These are phyloP conservation scores for Oryza glumipatula DNA, from an alignment of 176 grass and related monocot species.

Conservation along the genomic window DNA sequence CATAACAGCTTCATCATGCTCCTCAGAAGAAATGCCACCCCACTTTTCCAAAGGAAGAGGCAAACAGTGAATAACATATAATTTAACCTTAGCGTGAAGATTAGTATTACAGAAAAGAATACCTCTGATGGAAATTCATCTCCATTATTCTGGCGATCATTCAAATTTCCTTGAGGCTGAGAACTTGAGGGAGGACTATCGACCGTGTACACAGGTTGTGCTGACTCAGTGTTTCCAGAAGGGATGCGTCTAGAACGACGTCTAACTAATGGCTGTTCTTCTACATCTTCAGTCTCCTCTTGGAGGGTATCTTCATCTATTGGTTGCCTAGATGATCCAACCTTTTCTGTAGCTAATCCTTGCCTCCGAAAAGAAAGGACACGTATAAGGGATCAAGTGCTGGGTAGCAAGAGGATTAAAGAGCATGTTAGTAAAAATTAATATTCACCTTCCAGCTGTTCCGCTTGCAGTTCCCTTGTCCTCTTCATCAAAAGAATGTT, in stretches of 20 bases:
- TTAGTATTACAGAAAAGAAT: constrained; percentile 12
- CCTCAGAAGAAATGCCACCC: constrained; percentile 93
- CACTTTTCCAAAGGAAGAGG: constrained; percentile 64
- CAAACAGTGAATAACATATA: constrained; percentile 28
- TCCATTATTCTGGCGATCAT: constrained; percentile 45
- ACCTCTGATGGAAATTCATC: constrained; percentile 77
- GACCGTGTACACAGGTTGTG: constrained; percentile 29
- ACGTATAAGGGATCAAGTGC: constrained; percentile 28
- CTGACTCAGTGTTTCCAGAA: constrained; percentile 50
- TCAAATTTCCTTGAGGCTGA: constrained; percentile 32
- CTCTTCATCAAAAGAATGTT: constrained; percentile 54
- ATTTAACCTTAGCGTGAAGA: constrained; percentile 6
- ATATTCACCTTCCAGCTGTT: constrained; percentile 72
- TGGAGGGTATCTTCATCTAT: constrained; percentile 51
- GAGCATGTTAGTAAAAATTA: constrained; percentile 35
- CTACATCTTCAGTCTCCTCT: constrained; percentile 78
- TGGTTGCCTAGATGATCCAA: constrained; percentile 59
- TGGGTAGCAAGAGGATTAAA: constrained; percentile 35
- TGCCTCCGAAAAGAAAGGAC: constrained; percentile 61
- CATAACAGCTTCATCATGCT: constrained; percentile 99
- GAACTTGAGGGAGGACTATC: constrained; percentile 52
- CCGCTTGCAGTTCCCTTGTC: constrained; percentile 29
- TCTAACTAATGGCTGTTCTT: constrained; percentile 76
- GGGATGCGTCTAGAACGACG: constrained; percentile 58
- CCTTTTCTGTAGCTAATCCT: constrained; percentile 55